Percentiles rank a stretch among this genome's conserved stretches.
These are phyloP conservation scores for Prunus armeniaca DNA, from an alignment of 306 rosid species.

Conservation along the genomic window DNA sequence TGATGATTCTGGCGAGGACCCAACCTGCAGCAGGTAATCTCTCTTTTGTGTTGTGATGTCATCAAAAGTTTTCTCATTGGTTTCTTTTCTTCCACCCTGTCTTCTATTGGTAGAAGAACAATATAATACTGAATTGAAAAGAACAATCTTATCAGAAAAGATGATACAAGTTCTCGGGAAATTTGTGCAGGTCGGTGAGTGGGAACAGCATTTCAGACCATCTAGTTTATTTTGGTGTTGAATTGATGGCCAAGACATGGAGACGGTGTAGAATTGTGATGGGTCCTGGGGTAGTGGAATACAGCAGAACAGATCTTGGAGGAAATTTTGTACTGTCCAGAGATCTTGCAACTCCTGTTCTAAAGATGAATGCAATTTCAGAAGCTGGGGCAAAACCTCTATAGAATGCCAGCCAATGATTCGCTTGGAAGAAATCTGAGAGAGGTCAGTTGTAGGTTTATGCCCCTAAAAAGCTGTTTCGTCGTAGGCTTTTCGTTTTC, in stretches of 20 bases:
- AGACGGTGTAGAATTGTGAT: constrained; percentile 71
- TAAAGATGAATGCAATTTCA: constrained; percentile 39
- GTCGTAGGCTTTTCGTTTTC: constrained; percentile 8
- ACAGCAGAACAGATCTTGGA: constrained; percentile 38
- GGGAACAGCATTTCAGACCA: constrained; percentile 88
- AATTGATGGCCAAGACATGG: constrained; percentile 50
- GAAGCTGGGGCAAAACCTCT: constrained; percentile 30
- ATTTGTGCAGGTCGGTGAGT: constrained; percentile 69
- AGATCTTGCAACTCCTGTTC: constrained; percentile 49
- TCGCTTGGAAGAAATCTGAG: background rate
- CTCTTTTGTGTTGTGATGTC: background rate
- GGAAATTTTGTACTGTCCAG: constrained; percentile 67
- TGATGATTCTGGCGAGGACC: constrained; percentile 91
- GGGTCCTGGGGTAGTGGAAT: constrained; percentile 35
- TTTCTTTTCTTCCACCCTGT: background rate
- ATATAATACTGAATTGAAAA: background rate
- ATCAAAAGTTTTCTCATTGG: background rate
- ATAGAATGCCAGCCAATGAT: background rate
- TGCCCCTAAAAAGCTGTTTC: background rate
- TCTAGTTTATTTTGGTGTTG: constrained; percentile 57
- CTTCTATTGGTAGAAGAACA: background rate
- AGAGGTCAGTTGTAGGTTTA: constrained; percentile 8
- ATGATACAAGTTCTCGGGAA: constrained; percentile 25
- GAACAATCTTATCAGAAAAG: background rate
- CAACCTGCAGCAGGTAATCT: constrained; percentile 85